These are phyloP conservation scores for Globomyces sp. DNA, from an alignment of 371 early-diverging fungal genomes.

Conservation along the genomic window DNA sequence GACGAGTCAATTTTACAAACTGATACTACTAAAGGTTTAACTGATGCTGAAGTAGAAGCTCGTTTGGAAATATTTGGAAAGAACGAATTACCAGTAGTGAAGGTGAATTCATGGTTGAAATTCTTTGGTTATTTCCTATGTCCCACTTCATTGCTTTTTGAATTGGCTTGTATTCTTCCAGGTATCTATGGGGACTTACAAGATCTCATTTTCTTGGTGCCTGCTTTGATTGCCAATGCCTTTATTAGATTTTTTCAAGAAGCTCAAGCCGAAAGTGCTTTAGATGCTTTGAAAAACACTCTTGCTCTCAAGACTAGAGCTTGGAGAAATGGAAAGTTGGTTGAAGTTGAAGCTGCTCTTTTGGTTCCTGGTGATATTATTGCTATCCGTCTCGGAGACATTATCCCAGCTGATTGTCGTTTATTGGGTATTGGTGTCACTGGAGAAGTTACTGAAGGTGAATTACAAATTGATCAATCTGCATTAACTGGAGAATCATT, in stretches of 20 bases:
- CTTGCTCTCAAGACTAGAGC: constrained; percentile 79
- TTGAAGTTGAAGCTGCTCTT: constrained; percentile 69
- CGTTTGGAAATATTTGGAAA: constrained; percentile 39
- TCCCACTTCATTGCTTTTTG: constrained; percentile 85
- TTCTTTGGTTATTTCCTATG: constrained; percentile 87
- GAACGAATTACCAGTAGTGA: constrained; percentile 69
- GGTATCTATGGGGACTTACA: constrained; percentile 67
- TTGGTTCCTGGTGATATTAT: constrained; percentile 85
- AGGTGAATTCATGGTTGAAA: constrained; percentile 79
- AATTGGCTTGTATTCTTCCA: constrained; percentile 64
- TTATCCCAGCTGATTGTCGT: constrained; percentile 89
- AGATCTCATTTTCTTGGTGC: constrained; percentile 87
- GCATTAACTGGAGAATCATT: constrained; percentile 93
- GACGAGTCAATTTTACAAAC: constrained; percentile 20
- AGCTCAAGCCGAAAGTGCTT: constrained; percentile 84
- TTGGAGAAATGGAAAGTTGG: constrained; percentile 76
- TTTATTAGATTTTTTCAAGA: constrained; percentile 90
- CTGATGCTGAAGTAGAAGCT: constrained; percentile 35
- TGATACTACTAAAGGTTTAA: constrained; percentile 38
- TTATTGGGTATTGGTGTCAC: constrained; percentile 81
- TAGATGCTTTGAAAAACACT: constrained; percentile 86
- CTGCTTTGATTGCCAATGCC: constrained; percentile 83
- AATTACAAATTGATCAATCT: constrained; percentile 90
- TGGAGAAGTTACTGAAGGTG: constrained; percentile 72
- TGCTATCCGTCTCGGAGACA: constrained; percentile 88